Evolutionary conservation across 164 flowering plant genomes (phyloP).

Genomic region (Santalum album): DNA sequence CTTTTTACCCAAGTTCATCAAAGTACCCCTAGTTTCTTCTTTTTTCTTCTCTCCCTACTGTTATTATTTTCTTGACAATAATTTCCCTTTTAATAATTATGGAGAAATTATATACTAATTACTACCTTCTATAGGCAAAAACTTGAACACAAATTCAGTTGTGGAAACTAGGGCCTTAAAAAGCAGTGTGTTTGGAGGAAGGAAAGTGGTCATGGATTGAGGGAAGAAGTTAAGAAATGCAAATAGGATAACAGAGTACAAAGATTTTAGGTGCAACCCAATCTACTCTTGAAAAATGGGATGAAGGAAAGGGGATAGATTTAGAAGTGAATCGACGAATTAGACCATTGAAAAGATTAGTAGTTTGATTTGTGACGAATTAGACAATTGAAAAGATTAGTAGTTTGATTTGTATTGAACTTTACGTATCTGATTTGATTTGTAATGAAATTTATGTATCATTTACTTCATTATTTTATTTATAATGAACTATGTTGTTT

Average conservation of each 20-base stretch:
- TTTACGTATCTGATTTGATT: no score
- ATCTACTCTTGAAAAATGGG: slow-evolving; percentile 12
- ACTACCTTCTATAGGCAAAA: not conserved
- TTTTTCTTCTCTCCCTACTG: no score
- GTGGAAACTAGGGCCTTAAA: slow-evolving; percentile 6
- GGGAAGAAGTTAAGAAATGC: slow-evolving; percentile 30
- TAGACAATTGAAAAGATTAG: no score
- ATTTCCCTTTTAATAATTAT: no score
- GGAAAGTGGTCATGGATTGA: slow-evolving; percentile 15
- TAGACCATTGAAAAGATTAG: no score
- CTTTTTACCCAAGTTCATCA: slow-evolving; percentile 21
- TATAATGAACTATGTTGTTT: no score
- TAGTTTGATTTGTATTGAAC: no score
- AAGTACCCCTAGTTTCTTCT: slow-evolving; percentile 28
- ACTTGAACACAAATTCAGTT: slow-evolving; percentile 1
- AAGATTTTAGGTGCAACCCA: slow-evolving; percentile 23
- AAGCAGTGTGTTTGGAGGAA: slow-evolving; percentile 11
- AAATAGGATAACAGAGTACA: not conserved
- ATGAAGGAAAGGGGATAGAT: slow-evolving; percentile 11
- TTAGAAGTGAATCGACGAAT: slow-evolving; percentile 6
- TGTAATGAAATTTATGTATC: no score
- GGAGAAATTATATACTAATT: not conserved
- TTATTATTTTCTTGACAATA: no score
- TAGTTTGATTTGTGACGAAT: no score
- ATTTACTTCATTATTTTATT: no score